Evolutionary conservation across 306 rosid genomes (phyloP), one percentile per base, ranked within the genome.

Genomic region (Castanea mollissima): DNA sequence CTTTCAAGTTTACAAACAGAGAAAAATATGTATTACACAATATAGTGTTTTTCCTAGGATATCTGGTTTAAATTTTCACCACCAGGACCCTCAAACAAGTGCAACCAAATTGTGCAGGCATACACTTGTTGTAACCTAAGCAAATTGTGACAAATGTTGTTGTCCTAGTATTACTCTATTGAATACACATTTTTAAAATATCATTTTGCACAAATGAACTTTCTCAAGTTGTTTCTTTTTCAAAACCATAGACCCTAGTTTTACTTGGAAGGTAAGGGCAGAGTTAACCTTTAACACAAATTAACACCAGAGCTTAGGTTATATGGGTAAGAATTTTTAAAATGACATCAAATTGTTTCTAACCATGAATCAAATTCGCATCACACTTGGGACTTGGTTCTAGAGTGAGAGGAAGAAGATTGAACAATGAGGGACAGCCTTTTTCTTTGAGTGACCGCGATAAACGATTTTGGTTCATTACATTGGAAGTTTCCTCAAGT

Each of bases 291-390:
- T 44, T 20, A 69, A 46, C 32, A 29, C 76, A 4, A 16, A 38
- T 67, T 20, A 29, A 31, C 69, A 62, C 55, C 77, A 73, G 21
- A 83, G 7, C 65, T 74, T 82, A 65, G 65, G 54, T 71, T 79
- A 73, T 38, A 75, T 35, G 31, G 49, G 77, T 73, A 62, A 67
- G 74, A 55, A 75, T 41, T 34, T 69, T 70, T 15, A 32, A 55
- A 54, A 54, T 74, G 19, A 25, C 29, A 41, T 87, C 88, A 91
- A 71, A 90, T 79, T 73, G 94, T 88, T 82, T 88, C 94, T 35
- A 91, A 86, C 97, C 97, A 88, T 65, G 94, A 86, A 77, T 91
- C 94, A 79, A 91, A 90, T 68, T 91, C 93, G 77, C 88, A 87
- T 3, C 73, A 31, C 69, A 74, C 76, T 83, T 80, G 55, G 75